Conservation (phyloP, 2,329 filamentous ascomycete genomes). For the Neopestalotiopsis sp. region DNA sequence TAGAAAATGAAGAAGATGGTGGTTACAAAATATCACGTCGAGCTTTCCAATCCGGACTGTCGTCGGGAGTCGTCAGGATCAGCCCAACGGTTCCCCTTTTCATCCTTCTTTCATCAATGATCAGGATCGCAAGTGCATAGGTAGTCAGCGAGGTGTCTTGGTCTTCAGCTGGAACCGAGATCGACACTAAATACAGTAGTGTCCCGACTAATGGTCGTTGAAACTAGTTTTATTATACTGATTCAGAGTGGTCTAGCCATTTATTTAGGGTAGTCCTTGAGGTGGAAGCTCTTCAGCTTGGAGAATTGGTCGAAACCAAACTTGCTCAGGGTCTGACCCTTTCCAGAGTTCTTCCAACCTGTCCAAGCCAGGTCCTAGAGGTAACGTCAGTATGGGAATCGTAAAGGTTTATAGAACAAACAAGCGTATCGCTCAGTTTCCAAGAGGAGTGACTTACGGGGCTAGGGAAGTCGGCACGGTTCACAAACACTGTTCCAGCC, state of each 20-base stretch:
- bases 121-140: too few relatives aligned
- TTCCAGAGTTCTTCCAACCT: constrained; percentile 96
- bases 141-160: too few relatives aligned
- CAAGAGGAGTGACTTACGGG: constrained; percentile 66
- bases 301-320: constrained; percentile 96
- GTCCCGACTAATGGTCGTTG: background rate
- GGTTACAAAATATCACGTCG: too few relatives aligned
- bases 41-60: too few relatives aligned
- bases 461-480: constrained; percentile 89
- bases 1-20: too few relatives aligned
- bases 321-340: constrained; percentile 84
- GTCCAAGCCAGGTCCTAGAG: constrained; percentile 89
- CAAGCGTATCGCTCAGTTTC: background rate
- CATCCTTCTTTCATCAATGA: too few relatives aligned
- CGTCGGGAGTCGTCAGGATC: too few relatives aligned
- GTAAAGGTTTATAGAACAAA: constrained; percentile 16
- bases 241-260: background rate
- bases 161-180: too few relatives aligned
- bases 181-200: background rate
- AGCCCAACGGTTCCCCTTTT: too few relatives aligned
- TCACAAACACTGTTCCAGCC: constrained; percentile 95
- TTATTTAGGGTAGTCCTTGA: constrained; percentile 79
- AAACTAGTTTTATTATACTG: background rate
- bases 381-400: constrained; percentile 27
- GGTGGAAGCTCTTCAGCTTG: constrained; percentile 93